Conservation (phyloP, 176 grass and related monocot species). For the Oryza meridionalis region DNA sequence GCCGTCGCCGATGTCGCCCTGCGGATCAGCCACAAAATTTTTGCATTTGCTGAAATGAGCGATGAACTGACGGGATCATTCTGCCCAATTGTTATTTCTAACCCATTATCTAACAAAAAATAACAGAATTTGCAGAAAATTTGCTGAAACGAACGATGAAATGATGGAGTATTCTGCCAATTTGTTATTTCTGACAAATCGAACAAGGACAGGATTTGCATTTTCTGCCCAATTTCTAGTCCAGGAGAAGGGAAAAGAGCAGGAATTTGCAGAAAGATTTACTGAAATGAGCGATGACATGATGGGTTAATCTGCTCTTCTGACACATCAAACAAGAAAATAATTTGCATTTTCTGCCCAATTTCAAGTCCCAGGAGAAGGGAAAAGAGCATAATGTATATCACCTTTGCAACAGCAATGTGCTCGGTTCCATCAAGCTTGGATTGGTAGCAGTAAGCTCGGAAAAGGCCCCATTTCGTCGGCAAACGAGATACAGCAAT, state of each 20-base stretch:
- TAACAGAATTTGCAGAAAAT: too few relatives aligned
- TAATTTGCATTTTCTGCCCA: background rate
- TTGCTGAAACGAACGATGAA: too few relatives aligned
- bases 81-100: background rate
- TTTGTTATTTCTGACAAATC: too few relatives aligned
- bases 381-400: background rate
- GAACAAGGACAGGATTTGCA: too few relatives aligned
- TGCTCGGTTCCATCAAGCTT: constrained; percentile 92
- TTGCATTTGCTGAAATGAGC: background rate
- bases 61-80: background rate
- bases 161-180: too few relatives aligned
- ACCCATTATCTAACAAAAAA: background rate
- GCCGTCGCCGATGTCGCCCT: constrained; percentile 73
- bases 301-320: background rate
- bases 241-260: too few relatives aligned
- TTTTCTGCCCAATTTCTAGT: too few relatives aligned
- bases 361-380: background rate
- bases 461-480: constrained; percentile 95
- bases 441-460: constrained; percentile 84
- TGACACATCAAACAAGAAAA: background rate
- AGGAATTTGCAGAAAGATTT: background rate
- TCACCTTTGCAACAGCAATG: constrained; percentile 81
- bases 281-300: background rate
- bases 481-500: constrained; percentile 84
- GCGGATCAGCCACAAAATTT: background rate